Base-by-base conservation (phyloP, 1,139 yeast species). In the Debaryomyces subglobosus region DNA sequence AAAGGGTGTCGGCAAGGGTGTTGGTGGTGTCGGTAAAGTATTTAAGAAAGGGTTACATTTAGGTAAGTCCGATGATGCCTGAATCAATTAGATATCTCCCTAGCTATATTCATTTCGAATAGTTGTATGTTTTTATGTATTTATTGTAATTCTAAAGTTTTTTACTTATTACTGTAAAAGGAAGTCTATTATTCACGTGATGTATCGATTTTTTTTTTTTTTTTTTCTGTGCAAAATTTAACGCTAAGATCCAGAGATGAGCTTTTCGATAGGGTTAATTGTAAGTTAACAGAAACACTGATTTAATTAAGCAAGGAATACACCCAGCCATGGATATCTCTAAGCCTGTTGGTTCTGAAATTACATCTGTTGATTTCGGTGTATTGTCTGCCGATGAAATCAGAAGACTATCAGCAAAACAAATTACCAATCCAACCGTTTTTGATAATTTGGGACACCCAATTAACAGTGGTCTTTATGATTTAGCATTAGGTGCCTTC, bases 391-490 rank as follows among this genome's bases (percentile, higher is more conserved):
- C 95, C 27, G 85, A 82, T 49, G 99, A 95, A 63, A 86, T 94
- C 63, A 81, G 94, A 60, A 81, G 82, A 59, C 76, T 92, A 47
- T 90, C 97, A 29, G 98, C 96, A 50, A 92, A 91, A 67, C 98
- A 94, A 74, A 85, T 95, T 69, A 88, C 96, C 52, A 91, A 91
- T 64, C 98, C 99, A 20, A 87, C 90, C 44, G 97, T 91, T 23
- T 87, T 95, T 63, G 99, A 95, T 69, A 90, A 89, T 64, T 74
- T 95, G 64, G 99, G 98, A 43, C 99, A 95, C 69, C 98, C 99
- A 15, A 85, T 94, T 45, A 79, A 85, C 44, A 94, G 96, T 51
- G 99, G 99, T 68, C 77, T 95, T 42, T 95, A 95, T 61, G 99
- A 95, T 70, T 80, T 92, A 55, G 85, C 97, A 20, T 75, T 95